Evolutionary conservation across 805 yeast genomes (phyloP), one percentile per base, ranked within the genome.

Genomic region (Priceomyces fermenticarens): DNA sequence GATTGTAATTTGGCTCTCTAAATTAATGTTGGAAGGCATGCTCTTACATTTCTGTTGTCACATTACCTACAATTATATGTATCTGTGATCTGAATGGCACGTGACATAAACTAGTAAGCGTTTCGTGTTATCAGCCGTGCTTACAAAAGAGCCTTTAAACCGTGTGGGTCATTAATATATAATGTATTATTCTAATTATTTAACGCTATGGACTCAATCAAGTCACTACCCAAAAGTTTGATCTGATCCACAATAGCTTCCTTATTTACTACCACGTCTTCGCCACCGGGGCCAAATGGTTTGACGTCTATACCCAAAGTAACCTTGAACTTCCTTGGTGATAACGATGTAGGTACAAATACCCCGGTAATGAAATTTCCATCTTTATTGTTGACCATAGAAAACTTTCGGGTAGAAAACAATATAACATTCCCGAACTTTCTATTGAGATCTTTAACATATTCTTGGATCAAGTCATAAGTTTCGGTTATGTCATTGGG

Each of bases 171-270:
- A n/a, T 20, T 8, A 8, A 20, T 20, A 20, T 20, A 20, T 31
- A 6, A 36, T 12, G 11, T 36, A 9, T 16, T 20, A 15, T 11
- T 27, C 45, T 46, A 47, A 31, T 47, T 41, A 29, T 73, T 68
- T 16, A 65, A 63, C 43, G 65, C 67, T 37, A 79, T 48, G 8
- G 56, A 43, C 47, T 62, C 56, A 34, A 70, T 71, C 43, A 86
- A 60, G 45, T 84, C 90, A 40, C 85, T 87, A 10, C 90, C 88
- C 46, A 83, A 67, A 23, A 75, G 66, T 28, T 74, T 69, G 30
- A 93, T 84, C 60, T 91, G 96, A 43, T 75, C 72, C 44, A 83
- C 63, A n/a, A 87, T 73, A 2, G 91, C 85, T 11, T 78, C 84
- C 55, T 76, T 83, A 61, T 88, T 87, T 43, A 88, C 65, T 29